Conservation (phyloP, 2,329 filamentous ascomycete species). For the Nigrospora oryzae region DNA sequence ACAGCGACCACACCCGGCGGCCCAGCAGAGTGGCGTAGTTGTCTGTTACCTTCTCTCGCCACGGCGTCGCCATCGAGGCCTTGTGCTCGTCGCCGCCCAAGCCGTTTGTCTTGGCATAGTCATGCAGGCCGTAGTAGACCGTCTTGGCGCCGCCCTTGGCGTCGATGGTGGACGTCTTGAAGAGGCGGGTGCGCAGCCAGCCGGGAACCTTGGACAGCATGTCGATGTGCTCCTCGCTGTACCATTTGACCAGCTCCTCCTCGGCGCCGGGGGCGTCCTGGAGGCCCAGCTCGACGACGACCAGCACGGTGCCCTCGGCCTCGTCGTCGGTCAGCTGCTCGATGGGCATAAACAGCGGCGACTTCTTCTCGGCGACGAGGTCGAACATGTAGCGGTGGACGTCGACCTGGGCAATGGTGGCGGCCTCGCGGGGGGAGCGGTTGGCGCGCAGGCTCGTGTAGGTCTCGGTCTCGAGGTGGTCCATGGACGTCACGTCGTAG, state of each 20-base stretch:
- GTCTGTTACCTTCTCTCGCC: constrained; percentile 49
- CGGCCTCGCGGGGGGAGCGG: constrained; percentile 43
- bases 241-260: constrained; percentile 56
- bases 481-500: constrained; percentile 75
- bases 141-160: constrained; percentile 31
- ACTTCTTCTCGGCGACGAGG: constrained; percentile 46
- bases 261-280: constrained; percentile 41
- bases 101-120: constrained; percentile 61
- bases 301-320: constrained; percentile 49
- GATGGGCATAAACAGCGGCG: constrained; percentile 47
- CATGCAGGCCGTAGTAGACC: constrained; percentile 61
- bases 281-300: constrained; percentile 52
- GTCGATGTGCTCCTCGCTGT: constrained; percentile 63
- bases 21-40: constrained; percentile 49
- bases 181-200: constrained; percentile 68
- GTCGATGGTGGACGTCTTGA: constrained; percentile 55
- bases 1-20: constrained; percentile 59
- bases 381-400: constrained; percentile 68
- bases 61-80: constrained; percentile 53
- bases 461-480: constrained; percentile 57
- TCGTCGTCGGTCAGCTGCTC: constrained; percentile 53
- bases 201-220: constrained; percentile 68
- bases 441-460: constrained; percentile 60
- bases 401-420: constrained; percentile 46
- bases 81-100: constrained; percentile 56